Evolutionary conservation across 106 monocot species (phyloP), one percentile per base, ranked within the genome.

Genomic region (Agapanthus africanus): DNA sequence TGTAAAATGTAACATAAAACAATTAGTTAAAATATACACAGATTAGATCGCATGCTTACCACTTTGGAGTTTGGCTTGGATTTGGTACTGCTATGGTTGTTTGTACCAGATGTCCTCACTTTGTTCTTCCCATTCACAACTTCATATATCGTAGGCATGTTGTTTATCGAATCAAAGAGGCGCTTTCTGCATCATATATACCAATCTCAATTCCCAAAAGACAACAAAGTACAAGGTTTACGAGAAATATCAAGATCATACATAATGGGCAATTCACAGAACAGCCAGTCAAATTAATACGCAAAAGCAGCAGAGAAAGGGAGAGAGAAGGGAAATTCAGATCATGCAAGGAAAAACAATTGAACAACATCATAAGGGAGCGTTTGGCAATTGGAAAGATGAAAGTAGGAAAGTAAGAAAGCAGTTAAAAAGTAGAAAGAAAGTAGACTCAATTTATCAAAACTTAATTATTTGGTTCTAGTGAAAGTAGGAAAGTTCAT

Each of bases 91-190:
- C 70, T 78, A 37, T 80, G 66, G 34, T 76, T 82, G 41, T 75
- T 84, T 62, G 77, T 38, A 62, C 52, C 66, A 16, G 75, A 62
- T 37, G 85, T 67, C 71, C 68, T 85, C 14, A 49, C 73, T 64
- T 65, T 71, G 76, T 70, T 85, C 72, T 88, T 93, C 23, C 85
- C 83, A 74, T 47, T 93, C 38, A 93, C 78, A 11, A 76, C 76
- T 74, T 93, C 92, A 75, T 73, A 88, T 34, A 88, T 73, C 6
- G 88, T 86, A 37, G 92, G 88, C 71, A 88, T 76, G 16, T 93
- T 85, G 72, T 88, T 88, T 66, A 93, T 85, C 85, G 85, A 54
- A 56, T 72, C 68, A 70, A 85, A 88, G 14, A 93, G 76, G 44
- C 83, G 85, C 68, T 83, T 88, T 79, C 92, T 93, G 83, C 67